Evolutionary conservation across 1,284 basidiomycete species (phyloP).

Genomic region (Puccinia polysora): DNA sequence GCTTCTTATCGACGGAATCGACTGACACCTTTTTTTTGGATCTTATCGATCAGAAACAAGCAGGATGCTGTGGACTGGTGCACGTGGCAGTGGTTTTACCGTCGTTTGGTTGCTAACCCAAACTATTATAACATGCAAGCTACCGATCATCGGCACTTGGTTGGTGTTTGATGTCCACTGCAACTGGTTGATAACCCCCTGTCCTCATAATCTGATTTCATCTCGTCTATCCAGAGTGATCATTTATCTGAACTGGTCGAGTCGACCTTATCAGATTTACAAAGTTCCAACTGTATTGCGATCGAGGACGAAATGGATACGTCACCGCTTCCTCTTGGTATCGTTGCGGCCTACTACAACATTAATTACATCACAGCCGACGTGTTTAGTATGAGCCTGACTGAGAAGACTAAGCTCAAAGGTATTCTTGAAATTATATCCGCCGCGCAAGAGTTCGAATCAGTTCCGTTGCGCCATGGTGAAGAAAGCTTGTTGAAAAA

Average conservation of each 20-base stretch:
- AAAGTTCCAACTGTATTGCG: slow-evolving; percentile 87
- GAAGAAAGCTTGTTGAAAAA: slow-evolving; percentile 55
- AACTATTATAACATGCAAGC: slow-evolving; percentile 82
- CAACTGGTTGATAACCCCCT: neutral
- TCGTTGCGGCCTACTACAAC: slow-evolving; percentile 93
- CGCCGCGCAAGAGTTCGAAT: slow-evolving; percentile 92
- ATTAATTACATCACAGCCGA: slow-evolving; percentile 88
- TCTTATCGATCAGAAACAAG: slow-evolving; percentile 61
- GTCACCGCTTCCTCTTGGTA: slow-evolving; percentile 81
- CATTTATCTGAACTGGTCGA: slow-evolving; percentile 95
- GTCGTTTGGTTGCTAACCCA: slow-evolving; percentile 55
- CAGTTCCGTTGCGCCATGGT: slow-evolving; percentile 78
- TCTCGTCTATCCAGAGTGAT: slow-evolving; percentile 55
- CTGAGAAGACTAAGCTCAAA: slow-evolving; percentile 95
- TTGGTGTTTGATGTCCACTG: slow-evolving; percentile 50
- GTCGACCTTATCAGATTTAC: slow-evolving; percentile 81
- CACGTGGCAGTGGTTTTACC: slow-evolving; percentile 51
- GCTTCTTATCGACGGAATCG: slow-evolving; percentile 44
- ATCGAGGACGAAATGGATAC: slow-evolving; percentile 92
- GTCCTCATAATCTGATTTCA: neutral
- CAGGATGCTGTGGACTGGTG: slow-evolving; percentile 81
- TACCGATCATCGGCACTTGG: slow-evolving; percentile 84
- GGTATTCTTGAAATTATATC: slow-evolving; percentile 92
- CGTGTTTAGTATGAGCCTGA: slow-evolving; percentile 91
- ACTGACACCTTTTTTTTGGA: neutral